These are phyloP conservation scores for Epichloe baconii DNA, from an alignment of 2,329 filamentous ascomycete species.

Conservation along the genomic window DNA sequence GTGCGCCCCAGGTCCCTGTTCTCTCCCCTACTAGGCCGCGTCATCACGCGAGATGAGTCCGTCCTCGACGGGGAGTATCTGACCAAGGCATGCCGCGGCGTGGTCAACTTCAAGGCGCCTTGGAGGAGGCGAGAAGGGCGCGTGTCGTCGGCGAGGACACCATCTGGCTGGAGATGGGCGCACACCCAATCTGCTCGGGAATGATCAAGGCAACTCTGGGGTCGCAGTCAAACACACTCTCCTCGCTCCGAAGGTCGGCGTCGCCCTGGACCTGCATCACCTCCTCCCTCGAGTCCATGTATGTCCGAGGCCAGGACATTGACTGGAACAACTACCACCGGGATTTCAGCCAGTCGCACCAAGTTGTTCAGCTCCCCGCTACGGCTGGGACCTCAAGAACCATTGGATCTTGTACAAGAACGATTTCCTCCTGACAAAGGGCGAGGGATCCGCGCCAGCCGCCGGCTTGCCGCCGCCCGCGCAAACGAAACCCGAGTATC, in stretches of 20 bases:
- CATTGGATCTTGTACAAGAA: slow-evolving; percentile 42
- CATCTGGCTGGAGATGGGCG: slow-evolving; percentile 55
- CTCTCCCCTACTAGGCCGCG: slow-evolving; percentile 30
- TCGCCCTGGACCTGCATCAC: slow-evolving; percentile 41
- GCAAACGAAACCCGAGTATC: too few relatives aligned
- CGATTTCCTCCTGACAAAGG: slow-evolving; percentile 54
- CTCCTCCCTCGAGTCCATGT: background rate
- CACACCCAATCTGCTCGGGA: slow-evolving; percentile 47
- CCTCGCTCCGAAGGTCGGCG: slow-evolving; percentile 42
- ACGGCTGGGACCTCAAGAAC: slow-evolving; percentile 58
- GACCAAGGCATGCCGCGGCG: slow-evolving; percentile 37
- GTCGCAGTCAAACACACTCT: slow-evolving; percentile 34
- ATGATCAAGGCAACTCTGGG: slow-evolving; percentile 47
- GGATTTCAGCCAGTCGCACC: slow-evolving; percentile 23
- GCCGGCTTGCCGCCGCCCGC: too few relatives aligned
- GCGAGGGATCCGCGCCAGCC: slow-evolving; percentile 11
- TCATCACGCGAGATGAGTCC: slow-evolving; percentile 10
- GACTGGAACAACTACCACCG: slow-evolving; percentile 46
- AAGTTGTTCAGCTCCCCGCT: slow-evolving; percentile 48
- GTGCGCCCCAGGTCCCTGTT: slow-evolving; percentile 6
- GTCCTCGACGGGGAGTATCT: slow-evolving; percentile 31
- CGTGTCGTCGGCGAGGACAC: slow-evolving; percentile 40
- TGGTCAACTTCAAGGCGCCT: slow-evolving; percentile 51
- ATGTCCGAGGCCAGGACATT: slow-evolving; percentile 20
- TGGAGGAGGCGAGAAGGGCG: slow-evolving; percentile 34